Conservation (phyloP, 352 stramenopile genomes). For the Pythium sukuiense region DNA sequence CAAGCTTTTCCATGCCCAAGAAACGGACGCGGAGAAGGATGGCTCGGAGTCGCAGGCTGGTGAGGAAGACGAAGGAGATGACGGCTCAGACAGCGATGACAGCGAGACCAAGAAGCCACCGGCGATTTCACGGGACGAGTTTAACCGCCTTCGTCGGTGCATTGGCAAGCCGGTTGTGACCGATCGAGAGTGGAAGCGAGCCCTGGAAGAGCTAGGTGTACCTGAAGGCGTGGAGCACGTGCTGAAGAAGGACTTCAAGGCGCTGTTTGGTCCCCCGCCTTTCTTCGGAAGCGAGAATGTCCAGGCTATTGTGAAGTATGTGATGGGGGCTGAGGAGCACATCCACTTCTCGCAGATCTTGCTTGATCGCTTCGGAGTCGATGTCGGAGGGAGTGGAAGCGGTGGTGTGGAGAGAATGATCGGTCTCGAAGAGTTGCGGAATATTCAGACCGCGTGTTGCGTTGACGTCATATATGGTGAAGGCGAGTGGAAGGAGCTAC, state of each 20-base stretch:
- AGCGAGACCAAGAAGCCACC: constrained; percentile 12
- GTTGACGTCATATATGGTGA: constrained; percentile 27
- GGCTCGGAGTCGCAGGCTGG: constrained; percentile 7
- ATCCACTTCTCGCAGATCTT: constrained; percentile 49
- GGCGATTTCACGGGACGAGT: constrained; percentile 37
- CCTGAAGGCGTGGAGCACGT: constrained; percentile 23
- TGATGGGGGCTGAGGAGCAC: constrained; percentile 44
- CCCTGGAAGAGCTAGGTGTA: constrained; percentile 40
- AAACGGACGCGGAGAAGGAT: not conserved
- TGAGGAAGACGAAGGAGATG: constrained; percentile 7
- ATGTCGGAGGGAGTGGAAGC: not conserved
- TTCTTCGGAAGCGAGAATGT: constrained; percentile 52
- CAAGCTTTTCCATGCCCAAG: constrained; percentile 32
- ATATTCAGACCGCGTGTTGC: constrained; percentile 37
- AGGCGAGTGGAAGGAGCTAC: constrained; percentile 37
- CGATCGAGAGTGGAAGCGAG: constrained; percentile 37
- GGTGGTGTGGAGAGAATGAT: constrained; percentile 28
- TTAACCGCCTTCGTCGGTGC: constrained; percentile 44
- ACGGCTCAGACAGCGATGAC: not conserved
- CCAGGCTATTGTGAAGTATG: constrained; percentile 38
- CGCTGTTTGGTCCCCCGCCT: constrained; percentile 50
- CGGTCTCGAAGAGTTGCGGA: constrained; percentile 35
- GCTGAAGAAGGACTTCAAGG: constrained; percentile 44
- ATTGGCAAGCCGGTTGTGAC: constrained; percentile 32
- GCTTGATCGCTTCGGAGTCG: constrained; percentile 36